Evolutionary conservation across 352 stramenopile species (phyloP).

Genomic region (Peronospora destructor): DNA sequence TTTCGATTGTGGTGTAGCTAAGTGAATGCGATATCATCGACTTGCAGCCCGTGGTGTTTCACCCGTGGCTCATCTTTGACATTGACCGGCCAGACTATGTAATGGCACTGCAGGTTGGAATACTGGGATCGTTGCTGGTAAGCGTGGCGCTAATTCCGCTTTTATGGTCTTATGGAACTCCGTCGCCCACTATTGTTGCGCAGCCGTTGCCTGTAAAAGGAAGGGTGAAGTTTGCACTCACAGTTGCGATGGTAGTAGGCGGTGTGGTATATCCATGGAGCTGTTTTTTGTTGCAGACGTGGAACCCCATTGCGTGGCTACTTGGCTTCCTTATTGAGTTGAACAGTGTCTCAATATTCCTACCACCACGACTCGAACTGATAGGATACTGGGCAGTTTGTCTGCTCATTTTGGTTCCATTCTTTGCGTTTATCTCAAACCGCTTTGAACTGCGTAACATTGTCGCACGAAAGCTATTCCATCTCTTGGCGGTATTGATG

Average conservation of each 20-base stretch:
- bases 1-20: conserved; percentile 12
- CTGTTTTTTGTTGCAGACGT: conserved; percentile 52
- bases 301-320: conserved; percentile 58
- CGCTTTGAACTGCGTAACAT: conserved; percentile 51
- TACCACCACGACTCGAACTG: conserved; percentile 30
- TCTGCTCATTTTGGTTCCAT: conserved; percentile 47
- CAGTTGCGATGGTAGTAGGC: conserved; percentile 25
- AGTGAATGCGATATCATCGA: conserved; percentile 23
- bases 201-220: conserved; percentile 25
- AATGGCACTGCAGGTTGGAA: conserved; percentile 54
- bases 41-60: conserved; percentile 1
- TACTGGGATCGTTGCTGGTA: conserved; percentile 43
- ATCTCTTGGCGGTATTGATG: conserved; percentile 73
- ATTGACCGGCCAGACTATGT: conserved; percentile 37
- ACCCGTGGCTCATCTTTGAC: conserved; percentile 28
- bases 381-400: conserved; percentile 53
- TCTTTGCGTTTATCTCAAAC: conserved; percentile 37
- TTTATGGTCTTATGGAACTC: conserved; percentile 34
- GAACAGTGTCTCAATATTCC: conserved; percentile 3
- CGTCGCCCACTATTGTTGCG: conserved; percentile 35
- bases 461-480: conserved; percentile 74
- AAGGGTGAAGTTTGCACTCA: conserved; percentile 30
- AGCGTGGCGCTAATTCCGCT: conserved; percentile 41
- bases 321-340: conserved; percentile 37
- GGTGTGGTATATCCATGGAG: conserved; percentile 56